Base-by-base conservation (phyloP, 768 basidiomycete species). In the Mycena alexandri region DNA sequence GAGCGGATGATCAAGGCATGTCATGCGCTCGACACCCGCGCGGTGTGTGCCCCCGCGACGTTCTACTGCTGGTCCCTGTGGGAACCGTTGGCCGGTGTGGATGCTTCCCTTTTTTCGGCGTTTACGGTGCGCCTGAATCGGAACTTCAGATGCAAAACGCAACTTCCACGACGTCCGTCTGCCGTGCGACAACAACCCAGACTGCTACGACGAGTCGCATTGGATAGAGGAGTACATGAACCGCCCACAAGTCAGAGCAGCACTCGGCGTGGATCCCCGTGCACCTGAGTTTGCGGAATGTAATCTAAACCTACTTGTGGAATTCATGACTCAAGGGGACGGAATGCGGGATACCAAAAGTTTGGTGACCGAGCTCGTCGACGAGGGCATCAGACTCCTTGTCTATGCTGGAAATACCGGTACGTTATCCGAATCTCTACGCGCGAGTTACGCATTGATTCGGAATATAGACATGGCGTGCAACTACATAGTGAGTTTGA, bases 261-360 rank as follows among this genome's bases (percentile, higher is more conserved):
- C 88, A 5, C 85, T 96, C 22, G 95, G 95, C 54, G 94, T 87
- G 16, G 83, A 89, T 69, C 84, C 87, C 3, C 78, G 84, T 5
- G 55, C 54, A 5, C 75, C 79, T 56, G 79, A 83, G 0, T 95
- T 94, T 74, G 82, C 85, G 66, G 84, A 84, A 9, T 95, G 93
- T 78, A 94, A 90, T 71, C 85, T 83, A 84, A 80, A 90, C 51
- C 87, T 97, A 61, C 95, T 95, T 80, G 87, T 89, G 74, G 90
- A 86, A 4, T 96, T 97, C 80, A 77, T 84, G 62, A 74, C 89
- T 72, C 91, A 93, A 74, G 96, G 96, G 29, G 97, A 98, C 74
- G 88, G 89, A 13, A 89, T 93, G 86, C 93, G 90, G 74, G 91
- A 98, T 77, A 89, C 90, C 24, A 92, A 94, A 0, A 78, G 80